phyloP scores from a whole-genome alignment of 2,329 filamentous ascomycete genomes.

The Diaporthe sp. region DNA sequence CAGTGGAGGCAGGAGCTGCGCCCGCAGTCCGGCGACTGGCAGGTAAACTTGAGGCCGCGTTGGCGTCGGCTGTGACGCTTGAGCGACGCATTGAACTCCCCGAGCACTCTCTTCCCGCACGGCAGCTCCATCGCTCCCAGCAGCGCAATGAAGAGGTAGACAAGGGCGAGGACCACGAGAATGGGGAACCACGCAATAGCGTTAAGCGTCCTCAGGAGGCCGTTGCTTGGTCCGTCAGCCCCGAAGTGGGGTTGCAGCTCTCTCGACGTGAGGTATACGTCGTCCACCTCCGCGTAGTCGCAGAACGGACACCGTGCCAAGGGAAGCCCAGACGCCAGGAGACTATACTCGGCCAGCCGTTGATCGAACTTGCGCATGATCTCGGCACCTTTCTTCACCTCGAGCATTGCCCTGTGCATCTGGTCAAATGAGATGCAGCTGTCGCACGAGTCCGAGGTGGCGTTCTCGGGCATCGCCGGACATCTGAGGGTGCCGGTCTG shows the following conservation, averaged over 20 bases:
- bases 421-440: slow-evolving; percentile 80
- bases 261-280: slow-evolving; percentile 73
- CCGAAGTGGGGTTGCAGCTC: slow-evolving; percentile 71
- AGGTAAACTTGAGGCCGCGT: slow-evolving; percentile 83
- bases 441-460: slow-evolving; percentile 71
- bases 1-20: slow-evolving; percentile 86
- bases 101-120: slow-evolving; percentile 57
- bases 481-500: slow-evolving; percentile 83
- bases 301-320: slow-evolving; percentile 92
- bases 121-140: slow-evolving; percentile 59
- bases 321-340: slow-evolving; percentile 80
- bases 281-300: slow-evolving; percentile 89
- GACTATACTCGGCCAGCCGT: slow-evolving; percentile 80
- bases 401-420: slow-evolving; percentile 79
- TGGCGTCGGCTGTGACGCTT: slow-evolving; percentile 77
- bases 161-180: slow-evolving; percentile 64
- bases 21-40: slow-evolving; percentile 77
- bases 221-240: slow-evolving; percentile 62
- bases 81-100: slow-evolving; percentile 71
- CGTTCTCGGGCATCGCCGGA: slow-evolving; percentile 74
- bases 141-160: slow-evolving; percentile 62
- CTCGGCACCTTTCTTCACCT: slow-evolving; percentile 78
- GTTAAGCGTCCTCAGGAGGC: slow-evolving; percentile 62
- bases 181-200: slow-evolving; percentile 70
- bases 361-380: slow-evolving; percentile 83